phyloP scores from a whole-genome alignment of 2,329 filamentous ascomycete genomes.

The Pseudogymnoascus sp. region DNA sequence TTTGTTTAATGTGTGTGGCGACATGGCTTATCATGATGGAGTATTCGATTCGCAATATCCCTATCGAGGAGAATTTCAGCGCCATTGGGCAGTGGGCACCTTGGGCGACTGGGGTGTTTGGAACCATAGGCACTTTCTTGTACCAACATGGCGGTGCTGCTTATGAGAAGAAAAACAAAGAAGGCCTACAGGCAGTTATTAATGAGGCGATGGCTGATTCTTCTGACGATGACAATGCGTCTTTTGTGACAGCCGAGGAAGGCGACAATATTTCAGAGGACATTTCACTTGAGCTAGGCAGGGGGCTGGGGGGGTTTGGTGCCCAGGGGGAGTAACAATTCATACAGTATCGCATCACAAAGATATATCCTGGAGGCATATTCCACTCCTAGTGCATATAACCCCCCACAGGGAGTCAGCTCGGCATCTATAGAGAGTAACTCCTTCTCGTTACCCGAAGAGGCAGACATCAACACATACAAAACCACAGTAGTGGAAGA shows the following conservation, averaged over 20 bases:
- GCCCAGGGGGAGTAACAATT: not conserved
- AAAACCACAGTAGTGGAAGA: no score
- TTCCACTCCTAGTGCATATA: not conserved
- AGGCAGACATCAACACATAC: no score
- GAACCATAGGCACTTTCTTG: no score
- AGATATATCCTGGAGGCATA: not conserved
- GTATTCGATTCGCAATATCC: no score
- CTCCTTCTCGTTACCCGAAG: not conserved
- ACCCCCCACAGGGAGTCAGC: not conserved
- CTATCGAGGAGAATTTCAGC: no score
- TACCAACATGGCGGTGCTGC: no score
- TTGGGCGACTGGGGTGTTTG: no score
- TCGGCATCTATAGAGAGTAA: not conserved
- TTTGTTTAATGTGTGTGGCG: no score
- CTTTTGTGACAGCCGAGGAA: not conserved
- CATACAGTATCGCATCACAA: not conserved
- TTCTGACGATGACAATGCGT: not conserved
- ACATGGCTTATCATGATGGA: no score
- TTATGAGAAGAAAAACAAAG: not conserved
- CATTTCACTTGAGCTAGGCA: not conserved
- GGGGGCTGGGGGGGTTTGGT: not conserved
- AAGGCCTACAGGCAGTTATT: not conserved
- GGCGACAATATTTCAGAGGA: not conserved
- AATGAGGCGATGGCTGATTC: not conserved
- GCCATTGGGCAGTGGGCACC: no score